These are phyloP conservation scores for Mesembryanthemum crystallinum DNA, from an alignment of 148 eudicot genomes.

Conservation along the genomic window DNA sequence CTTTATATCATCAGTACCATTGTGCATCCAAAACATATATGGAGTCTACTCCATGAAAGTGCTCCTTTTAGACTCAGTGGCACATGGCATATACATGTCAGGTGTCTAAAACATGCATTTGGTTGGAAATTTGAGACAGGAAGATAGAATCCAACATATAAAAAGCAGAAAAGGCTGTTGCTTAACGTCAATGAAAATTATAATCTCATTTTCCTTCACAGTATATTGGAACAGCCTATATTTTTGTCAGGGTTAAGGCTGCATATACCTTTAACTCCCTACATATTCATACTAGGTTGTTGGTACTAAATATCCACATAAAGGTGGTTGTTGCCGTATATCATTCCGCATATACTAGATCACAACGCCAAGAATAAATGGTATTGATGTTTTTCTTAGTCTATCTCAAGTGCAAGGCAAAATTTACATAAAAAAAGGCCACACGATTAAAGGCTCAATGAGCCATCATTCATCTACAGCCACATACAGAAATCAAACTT, in stretches of 20 bases:
- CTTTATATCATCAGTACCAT: background rate
- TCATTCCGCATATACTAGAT: background rate
- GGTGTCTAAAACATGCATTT: background rate
- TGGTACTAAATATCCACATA: no score
- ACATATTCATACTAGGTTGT: no score
- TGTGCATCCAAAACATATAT: no score
- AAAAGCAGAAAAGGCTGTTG: background rate
- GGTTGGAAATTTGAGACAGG: background rate
- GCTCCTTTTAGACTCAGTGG: background rate
- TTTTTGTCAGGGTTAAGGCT: no score
- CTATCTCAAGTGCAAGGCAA: conserved; percentile 4
- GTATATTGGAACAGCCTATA: no score
- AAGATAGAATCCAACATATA: background rate
- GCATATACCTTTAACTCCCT: no score
- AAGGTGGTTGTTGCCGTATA: background rate
- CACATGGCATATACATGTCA: background rate
- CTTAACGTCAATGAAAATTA: background rate
- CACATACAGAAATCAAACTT: background rate
- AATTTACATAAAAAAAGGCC: background rate
- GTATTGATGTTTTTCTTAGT: background rate
- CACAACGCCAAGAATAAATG: background rate
- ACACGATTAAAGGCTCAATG: background rate
- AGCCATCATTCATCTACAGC: background rate
- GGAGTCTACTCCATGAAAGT: background rate
- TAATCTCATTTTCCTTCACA: no score